Conservation (phyloP, 371 early-diverging fungal genomes). For the Mucor piriformis region DNA sequence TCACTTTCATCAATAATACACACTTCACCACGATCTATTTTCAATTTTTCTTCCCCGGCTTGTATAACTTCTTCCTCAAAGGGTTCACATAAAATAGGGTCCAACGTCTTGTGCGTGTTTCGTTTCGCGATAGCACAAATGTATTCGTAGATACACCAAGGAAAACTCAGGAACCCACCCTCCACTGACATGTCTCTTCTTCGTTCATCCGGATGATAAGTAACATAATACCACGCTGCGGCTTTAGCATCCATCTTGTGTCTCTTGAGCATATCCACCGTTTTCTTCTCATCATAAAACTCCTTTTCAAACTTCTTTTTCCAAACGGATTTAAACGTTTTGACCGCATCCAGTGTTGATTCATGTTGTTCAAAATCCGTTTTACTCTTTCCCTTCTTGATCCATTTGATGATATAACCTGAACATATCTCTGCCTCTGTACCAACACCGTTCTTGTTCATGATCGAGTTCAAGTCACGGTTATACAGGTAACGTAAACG, state of each 20-base stretch:
- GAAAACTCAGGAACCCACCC: conserved; percentile 56
- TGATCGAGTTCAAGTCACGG: conserved; percentile 52
- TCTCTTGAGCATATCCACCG: conserved; percentile 17
- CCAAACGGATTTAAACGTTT: conserved; percentile 42
- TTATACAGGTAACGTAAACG: conserved; percentile 50
- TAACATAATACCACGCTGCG: conserved; percentile 78
- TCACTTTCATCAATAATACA: conserved; percentile 3
- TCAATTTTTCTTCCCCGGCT: not conserved
- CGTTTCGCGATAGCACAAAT: conserved; percentile 57
- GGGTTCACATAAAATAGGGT: not conserved
- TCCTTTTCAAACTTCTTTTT: conserved; percentile 50
- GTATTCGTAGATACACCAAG: conserved; percentile 64
- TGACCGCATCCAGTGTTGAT: conserved; percentile 45
- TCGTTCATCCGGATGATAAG: conserved; percentile 57
- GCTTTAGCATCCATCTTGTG: conserved; percentile 57
- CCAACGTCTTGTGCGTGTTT: conserved; percentile 6
- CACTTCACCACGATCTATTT: conserved; percentile 1
- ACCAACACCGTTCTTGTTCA: conserved; percentile 70
- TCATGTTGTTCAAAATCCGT: conserved; percentile 51
- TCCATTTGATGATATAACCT: conserved; percentile 47
- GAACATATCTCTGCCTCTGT: conserved; percentile 58
- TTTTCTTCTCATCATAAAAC: conserved; percentile 26
- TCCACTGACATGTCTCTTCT: conserved; percentile 20
- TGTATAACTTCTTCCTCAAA: conserved; percentile 21
- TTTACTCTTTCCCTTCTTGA: conserved; percentile 39